Evolutionary conservation across 495 filamentous ascomycete species (phyloP).

Genomic region (Neurospora sp.): DNA sequence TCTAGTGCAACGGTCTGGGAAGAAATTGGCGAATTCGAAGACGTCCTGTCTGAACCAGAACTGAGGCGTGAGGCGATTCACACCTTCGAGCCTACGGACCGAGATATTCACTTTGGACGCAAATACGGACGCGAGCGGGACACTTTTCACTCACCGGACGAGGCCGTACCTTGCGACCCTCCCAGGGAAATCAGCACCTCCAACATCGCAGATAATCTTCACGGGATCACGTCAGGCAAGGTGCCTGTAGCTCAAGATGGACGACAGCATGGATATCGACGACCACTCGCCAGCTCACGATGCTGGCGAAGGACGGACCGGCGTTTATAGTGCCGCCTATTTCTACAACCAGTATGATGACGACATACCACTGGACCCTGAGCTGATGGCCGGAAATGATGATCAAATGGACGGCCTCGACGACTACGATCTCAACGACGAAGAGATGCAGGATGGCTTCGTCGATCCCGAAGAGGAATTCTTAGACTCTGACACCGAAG

Average conservation of each 20-base stretch:
- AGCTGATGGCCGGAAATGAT: not conserved
- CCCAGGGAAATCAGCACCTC: not conserved
- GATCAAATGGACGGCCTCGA: conserved; percentile 4
- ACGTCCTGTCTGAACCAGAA: not conserved
- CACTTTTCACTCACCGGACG: not conserved
- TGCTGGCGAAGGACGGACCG: not conserved
- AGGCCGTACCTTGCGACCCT: not conserved
- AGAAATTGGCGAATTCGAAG: not conserved
- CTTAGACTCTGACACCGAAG: conserved; percentile 27
- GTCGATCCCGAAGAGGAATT: not conserved
- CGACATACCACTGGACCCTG: conserved; percentile 1
- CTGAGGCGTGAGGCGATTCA: not conserved
- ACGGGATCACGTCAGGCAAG: not conserved
- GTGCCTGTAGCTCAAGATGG: conserved; percentile 5
- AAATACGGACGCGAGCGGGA: not conserved
- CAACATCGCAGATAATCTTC: not conserved
- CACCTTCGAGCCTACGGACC: not conserved
- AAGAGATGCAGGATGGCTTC: conserved; percentile 21
- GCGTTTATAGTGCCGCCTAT: not conserved
- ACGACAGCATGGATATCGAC: conserved; percentile 16
- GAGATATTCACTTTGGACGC: not conserved
- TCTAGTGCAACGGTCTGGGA: not conserved
- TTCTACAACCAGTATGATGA: not conserved
- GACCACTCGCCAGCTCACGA: not conserved
- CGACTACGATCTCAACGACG: conserved; percentile 9